Base-by-base conservation (phyloP, 2,329 filamentous ascomycete genomes). In the Metarhizium guizhouense region DNA sequence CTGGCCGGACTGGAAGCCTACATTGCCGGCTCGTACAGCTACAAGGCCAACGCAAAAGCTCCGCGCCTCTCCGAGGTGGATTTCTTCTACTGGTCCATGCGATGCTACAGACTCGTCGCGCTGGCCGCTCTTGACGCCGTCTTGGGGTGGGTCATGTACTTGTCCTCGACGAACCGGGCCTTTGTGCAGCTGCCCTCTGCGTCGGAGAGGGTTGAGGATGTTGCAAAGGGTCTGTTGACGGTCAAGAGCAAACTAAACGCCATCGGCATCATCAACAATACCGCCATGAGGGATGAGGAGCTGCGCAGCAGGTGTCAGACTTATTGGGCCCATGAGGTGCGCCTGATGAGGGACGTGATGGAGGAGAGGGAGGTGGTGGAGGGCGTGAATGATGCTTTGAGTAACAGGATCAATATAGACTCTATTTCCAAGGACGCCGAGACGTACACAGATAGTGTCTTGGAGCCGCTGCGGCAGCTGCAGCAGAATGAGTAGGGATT, bases 301-400 rank as follows among this genome's bases (percentile, higher is more conserved):
- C 73, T 96, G 68, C 82, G 91, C 57, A 76, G 71, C 2, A 79
- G 80, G 56, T 80, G 81, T 52, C 81, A 86, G 62, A 79, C 76
- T 16, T 96, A 96, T 72, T 97, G 93, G 93, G 74, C 77, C 10
- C 85, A 86, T 48, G 90, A 96, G 73, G 86, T 83, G 6, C 75
- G 80, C 53, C 69, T 90, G 34, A 90, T 88, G 80, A 75, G 80
- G 40, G 83, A 87, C 64, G 83, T 88, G 29, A 87, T 95, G 80
- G 87, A 91, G 74, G 87, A 93, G 59, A 78, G 83, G 58, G 86
- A 88, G 59, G 88, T 92, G 7, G 73, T 89, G 40, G 84, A 86
- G 63, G 82, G 86, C 53, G 80, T 90, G 58, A 85, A 87, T 57
- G 80, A 84, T 66, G 87, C 84, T 11, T 69, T 92, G 61, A 74